These are phyloP conservation scores for Malassezia globosa DNA, from an alignment of 1,284 basidiomycete species.

Conservation along the genomic window DNA sequence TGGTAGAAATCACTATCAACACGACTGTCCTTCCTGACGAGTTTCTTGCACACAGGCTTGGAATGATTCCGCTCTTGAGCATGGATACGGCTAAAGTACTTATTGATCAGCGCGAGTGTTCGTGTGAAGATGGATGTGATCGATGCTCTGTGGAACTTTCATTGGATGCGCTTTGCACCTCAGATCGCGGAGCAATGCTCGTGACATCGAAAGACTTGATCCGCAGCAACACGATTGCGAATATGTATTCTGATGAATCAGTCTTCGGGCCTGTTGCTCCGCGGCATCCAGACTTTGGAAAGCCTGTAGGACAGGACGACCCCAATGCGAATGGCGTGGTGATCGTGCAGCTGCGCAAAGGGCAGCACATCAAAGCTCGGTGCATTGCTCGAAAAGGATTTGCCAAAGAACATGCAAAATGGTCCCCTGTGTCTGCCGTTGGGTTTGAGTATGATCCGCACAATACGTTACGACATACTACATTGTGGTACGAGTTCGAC, in stretches of 20 bases:
- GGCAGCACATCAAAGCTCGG: constrained; percentile 74
- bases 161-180: constrained; percentile 61
- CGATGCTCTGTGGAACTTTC: constrained; percentile 67
- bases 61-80: constrained; percentile 82
- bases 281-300: constrained; percentile 60
- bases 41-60: constrained; percentile 89
- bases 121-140: constrained; percentile 64
- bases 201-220: constrained; percentile 56
- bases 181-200: constrained; percentile 56
- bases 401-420: constrained; percentile 97
- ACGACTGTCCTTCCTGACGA: constrained; percentile 92
- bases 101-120: constrained; percentile 61
- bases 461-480: constrained; percentile 90
- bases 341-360: constrained; percentile 82
- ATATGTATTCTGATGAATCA: constrained; percentile 28
- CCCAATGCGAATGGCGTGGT: constrained; percentile 53
- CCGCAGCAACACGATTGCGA: constrained; percentile 30
- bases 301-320: constrained; percentile 63
- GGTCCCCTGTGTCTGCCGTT: constrained; percentile 90
- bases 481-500: constrained; percentile 75
- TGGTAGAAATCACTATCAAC: constrained; percentile 84
- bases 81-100: constrained; percentile 36
- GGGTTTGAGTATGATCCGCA: constrained; percentile 97
- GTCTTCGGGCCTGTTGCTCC: constrained; percentile 25
- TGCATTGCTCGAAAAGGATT: constrained; percentile 96